Evolutionary conservation across 805 yeast genomes (phyloP).

Genomic region (Nematodospora valgi): DNA sequence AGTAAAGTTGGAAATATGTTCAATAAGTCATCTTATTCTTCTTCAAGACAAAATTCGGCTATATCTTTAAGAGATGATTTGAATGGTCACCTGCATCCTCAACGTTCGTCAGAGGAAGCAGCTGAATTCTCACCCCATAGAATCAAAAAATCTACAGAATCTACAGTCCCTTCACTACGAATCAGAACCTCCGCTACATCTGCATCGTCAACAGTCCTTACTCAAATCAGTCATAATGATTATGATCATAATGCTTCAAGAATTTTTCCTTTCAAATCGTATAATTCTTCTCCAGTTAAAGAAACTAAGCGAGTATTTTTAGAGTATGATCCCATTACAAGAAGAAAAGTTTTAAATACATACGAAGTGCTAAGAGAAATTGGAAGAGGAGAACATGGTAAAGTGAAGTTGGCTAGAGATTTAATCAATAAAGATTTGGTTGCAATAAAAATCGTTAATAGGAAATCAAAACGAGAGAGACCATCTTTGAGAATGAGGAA

Average conservation of each 20-base stretch:
- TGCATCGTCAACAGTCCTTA: too few species aligned
- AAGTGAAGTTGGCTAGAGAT: conserved; percentile 86
- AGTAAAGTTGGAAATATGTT: neutral
- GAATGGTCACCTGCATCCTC: too few species aligned
- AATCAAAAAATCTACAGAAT: too few species aligned
- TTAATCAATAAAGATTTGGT: conserved; percentile 59
- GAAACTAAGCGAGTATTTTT: conserved; percentile 78
- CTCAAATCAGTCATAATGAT: too few species aligned
- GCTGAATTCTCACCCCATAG: too few species aligned
- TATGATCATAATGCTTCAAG: neutral
- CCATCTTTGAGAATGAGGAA: conserved; percentile 26
- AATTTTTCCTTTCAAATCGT: conserved; percentile 7
- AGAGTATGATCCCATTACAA: conserved; percentile 85
- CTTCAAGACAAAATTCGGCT: conserved; percentile 1
- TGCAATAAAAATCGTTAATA: conserved; percentile 91
- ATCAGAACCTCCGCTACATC: too few species aligned
- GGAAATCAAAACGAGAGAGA: conserved; percentile 45
- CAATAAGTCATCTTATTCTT: neutral
- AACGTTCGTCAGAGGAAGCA: too few species aligned
- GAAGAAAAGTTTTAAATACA: conserved; percentile 78
- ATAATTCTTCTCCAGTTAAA: conserved; percentile 48
- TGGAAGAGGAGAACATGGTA: conserved; percentile 99
- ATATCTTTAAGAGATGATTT: conserved; percentile 3
- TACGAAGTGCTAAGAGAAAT: conserved; percentile 85
- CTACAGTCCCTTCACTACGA: too few species aligned